Base-by-base conservation (phyloP, 75 land plant species). In the Cryptomeria japonica region DNA sequence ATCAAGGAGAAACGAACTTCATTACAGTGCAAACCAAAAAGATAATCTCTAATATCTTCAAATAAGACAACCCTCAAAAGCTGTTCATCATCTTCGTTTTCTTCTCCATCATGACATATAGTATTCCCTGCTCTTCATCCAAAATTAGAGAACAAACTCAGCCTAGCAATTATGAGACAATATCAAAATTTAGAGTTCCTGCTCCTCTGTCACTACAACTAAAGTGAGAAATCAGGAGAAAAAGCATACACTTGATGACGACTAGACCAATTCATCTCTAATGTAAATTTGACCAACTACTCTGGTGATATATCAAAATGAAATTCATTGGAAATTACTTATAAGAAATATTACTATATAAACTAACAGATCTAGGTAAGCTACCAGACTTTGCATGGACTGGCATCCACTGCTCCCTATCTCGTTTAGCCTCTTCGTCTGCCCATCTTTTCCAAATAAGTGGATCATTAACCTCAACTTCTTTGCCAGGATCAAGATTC, bases 321-420 rank as follows among this genome's bases (percentile, higher is more conserved):
- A n/a, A 46, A 82, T n/a, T 11, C 51, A 44, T 82, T 46, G 28
- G 34, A 0, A 82, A 82, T 46, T 56, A 55, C 12, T 9, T 49
- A 49, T 84, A 31, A 44, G 55, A 5, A 80, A 80, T 80, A 84
- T 51, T 16, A n/a, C 4, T 51, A 84, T 53, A 49, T 84, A 84
- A 84, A 84, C 55, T 70, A 41, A 73, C 36, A 72, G 15, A 70
- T 28, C 46, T n/a, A 87, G 83, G 44, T 31, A 77, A 87, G 86
- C 25, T 79, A 92, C 93, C 95, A 88, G 87, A 75, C 87, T 86
- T 90, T 84, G 87, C 84, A 88, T 83, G 99, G 25, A 97, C 70
- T 93, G 99, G 99, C 93, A 96, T 91, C 99, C 99, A 98, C 72
- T 97, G 99, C 89, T 93, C 87, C 82, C 36, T 37, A 68, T 93